These are phyloP conservation scores for Rhinocladiella mackenziei DNA, from an alignment of 2,329 filamentous ascomycete genomes.

Conservation along the genomic window DNA sequence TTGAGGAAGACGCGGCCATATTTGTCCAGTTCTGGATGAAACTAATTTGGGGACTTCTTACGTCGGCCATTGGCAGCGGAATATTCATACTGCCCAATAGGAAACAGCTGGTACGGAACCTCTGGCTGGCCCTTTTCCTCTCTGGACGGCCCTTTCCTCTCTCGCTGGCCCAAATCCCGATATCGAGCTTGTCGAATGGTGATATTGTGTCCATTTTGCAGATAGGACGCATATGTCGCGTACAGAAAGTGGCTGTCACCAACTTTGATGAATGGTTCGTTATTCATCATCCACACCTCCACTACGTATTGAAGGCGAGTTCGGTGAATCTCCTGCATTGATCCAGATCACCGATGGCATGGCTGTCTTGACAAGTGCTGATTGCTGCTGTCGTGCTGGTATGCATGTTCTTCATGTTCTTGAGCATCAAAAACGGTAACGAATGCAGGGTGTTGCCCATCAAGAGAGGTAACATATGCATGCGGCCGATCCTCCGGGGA, in stretches of 20 bases:
- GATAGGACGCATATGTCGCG: constrained; percentile 8
- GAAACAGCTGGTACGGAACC: constrained; percentile 13
- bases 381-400: not conserved
- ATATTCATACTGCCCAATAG: constrained; percentile 10
- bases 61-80: constrained; percentile 7
- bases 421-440: no score
- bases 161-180: constrained; percentile 2
- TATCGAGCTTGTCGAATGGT: constrained; percentile 4
- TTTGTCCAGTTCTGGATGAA: constrained; percentile 11
- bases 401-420: not conserved
- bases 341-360: constrained; percentile 11
- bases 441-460: no score
- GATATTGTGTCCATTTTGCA: constrained; percentile 4
- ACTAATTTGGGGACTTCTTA: constrained; percentile 11
- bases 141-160: constrained; percentile 5
- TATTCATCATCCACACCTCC: constrained; percentile 9
- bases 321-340: constrained; percentile 1
- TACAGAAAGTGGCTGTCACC: constrained; percentile 5
- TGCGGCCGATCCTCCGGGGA: no score
- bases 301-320: constrained; percentile 8
- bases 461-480: no score
- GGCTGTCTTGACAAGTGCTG: not conserved
- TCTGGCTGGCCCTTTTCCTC: constrained; percentile 4
- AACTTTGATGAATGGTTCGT: constrained; percentile 6
- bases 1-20: constrained; percentile 13